Conservation (phyloP, 805 yeast species). For the Metschnikowia baotianmanensis region DNA sequence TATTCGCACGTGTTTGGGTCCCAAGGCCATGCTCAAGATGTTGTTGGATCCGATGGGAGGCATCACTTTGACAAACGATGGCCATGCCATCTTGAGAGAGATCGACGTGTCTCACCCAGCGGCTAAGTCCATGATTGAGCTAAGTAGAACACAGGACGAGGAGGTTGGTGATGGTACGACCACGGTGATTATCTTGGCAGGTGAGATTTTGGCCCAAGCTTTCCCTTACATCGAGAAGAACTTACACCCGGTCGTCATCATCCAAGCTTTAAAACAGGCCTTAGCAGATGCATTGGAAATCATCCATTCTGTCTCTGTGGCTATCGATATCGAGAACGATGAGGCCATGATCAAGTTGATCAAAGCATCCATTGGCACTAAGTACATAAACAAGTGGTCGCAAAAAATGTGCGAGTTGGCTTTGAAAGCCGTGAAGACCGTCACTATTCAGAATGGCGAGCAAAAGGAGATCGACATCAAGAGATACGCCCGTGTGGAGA, state of each 20-base stretch:
- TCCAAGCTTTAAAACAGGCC: conserved; percentile 90
- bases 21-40: conserved; percentile 99
- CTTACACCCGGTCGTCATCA: conserved; percentile 95
- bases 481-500: conserved; percentile 90
- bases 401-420: conserved; percentile 88
- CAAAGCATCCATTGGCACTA: conserved; percentile 92
- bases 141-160: conserved; percentile 96
- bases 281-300: conserved; percentile 85
- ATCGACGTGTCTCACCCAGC: conserved; percentile 99
- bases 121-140: conserved; percentile 97
- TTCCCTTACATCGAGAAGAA: conserved; percentile 92
- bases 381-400: conserved; percentile 89
- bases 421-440: conserved; percentile 83
- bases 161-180: conserved; percentile 99
- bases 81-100: conserved; percentile 96
- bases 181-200: conserved; percentile 93
- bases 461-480: conserved; percentile 87
- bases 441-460: conserved; percentile 56
- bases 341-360: conserved; percentile 83
- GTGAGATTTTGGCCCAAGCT: conserved; percentile 93
- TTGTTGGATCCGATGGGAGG: conserved; percentile 96
- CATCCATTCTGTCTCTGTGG: conserved; percentile 76
- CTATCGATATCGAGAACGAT: conserved; percentile 82
- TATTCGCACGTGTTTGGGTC: conserved; percentile 96
- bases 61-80: conserved; percentile 94